Percentiles rank a stretch among this genome's conserved stretches.
phyloP scores from a whole-genome alignment of 495 filamentous ascomycete genomes.

The Neurospora terricola region DNA sequence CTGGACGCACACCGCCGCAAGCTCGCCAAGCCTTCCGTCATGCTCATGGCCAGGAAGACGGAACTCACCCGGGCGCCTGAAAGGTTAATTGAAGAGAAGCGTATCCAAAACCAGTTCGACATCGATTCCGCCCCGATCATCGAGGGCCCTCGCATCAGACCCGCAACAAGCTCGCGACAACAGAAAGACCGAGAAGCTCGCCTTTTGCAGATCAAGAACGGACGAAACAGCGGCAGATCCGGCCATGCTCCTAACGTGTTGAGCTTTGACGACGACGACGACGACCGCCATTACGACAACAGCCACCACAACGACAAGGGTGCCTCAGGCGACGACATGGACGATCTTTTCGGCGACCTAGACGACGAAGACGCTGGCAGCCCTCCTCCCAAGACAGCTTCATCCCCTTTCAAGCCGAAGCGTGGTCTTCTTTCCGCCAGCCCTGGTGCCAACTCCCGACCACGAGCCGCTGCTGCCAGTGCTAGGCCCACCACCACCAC shows the following conservation, averaged over 20 bases:
- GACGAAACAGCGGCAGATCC: not conserved
- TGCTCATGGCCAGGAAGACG: conserved; percentile 10
- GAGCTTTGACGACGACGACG: conserved; percentile 15
- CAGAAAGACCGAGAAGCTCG: conserved; percentile 15
- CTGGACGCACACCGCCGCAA: conserved; percentile 9
- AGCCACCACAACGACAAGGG: not conserved
- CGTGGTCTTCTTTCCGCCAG: conserved; percentile 8
- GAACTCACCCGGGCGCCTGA: conserved; percentile 28
- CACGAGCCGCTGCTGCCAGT: not conserved
- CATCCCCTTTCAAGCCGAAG: not conserved
- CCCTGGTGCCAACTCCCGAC: conserved; percentile 10
- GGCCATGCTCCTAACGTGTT: conserved; percentile 4
- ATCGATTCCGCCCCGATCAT: conserved; percentile 1
- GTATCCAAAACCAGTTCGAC: conserved; percentile 19
- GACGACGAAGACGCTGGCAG: not conserved
- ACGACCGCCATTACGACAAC: not conserved
- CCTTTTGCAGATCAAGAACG: conserved; percentile 18
- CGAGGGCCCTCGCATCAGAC: not conserved
- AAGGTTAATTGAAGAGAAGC: conserved; percentile 25
- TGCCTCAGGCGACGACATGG: not conserved
- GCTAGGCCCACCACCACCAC: not conserved
- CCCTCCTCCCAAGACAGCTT: not conserved
- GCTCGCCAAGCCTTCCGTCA: conserved; percentile 15
- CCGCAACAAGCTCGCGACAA: not conserved
- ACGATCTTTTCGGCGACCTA: conserved; percentile 11